Conservation (phyloP, 805 yeast genomes). For the Wickerhamiella allomyrinae region DNA sequence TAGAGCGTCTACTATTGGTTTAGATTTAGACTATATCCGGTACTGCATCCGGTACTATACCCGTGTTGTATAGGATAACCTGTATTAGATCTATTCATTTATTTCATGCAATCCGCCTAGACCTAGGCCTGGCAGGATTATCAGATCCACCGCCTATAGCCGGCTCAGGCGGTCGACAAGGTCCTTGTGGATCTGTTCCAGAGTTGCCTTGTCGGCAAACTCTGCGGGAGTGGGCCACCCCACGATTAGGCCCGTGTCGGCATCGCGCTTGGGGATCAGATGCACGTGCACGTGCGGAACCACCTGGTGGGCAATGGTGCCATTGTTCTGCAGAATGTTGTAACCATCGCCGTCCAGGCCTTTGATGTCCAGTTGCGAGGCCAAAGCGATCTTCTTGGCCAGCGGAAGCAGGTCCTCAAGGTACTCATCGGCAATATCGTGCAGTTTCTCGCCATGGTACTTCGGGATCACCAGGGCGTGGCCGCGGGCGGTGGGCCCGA, state of each 20-base stretch:
- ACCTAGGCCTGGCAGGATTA: too few species aligned
- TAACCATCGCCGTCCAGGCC: slow-evolving; percentile 58
- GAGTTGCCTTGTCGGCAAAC: slow-evolving; percentile 42
- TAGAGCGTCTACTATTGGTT: too few species aligned
- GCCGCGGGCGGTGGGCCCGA: slow-evolving; percentile 82
- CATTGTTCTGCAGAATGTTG: slow-evolving; percentile 85
- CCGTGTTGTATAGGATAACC: too few species aligned
- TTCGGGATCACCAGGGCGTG: slow-evolving; percentile 87
- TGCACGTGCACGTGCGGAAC: slow-evolving; percentile 97
- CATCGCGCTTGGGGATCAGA: slow-evolving; percentile 75
- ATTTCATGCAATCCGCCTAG: too few species aligned
- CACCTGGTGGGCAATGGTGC: slow-evolving; percentile 86
- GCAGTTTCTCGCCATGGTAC: slow-evolving; percentile 83
- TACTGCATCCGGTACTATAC: too few species aligned
- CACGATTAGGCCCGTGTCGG: slow-evolving; percentile 60
- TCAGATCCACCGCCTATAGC: too few species aligned
- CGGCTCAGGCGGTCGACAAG: slow-evolving; percentile 22
- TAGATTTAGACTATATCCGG: too few species aligned
- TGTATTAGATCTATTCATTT: too few species aligned
- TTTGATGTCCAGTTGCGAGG: slow-evolving; percentile 40
- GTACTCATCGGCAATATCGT: slow-evolving; percentile 84
- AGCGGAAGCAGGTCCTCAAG: slow-evolving; percentile 76
- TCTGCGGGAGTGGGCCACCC: slow-evolving; percentile 92
- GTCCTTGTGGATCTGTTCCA: slow-evolving; percentile 53
- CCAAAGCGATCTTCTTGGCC: slow-evolving; percentile 70